phyloP scores from a whole-genome alignment of 2,329 filamentous ascomycete species.

The Tolypocladium cylindrosporum region DNA sequence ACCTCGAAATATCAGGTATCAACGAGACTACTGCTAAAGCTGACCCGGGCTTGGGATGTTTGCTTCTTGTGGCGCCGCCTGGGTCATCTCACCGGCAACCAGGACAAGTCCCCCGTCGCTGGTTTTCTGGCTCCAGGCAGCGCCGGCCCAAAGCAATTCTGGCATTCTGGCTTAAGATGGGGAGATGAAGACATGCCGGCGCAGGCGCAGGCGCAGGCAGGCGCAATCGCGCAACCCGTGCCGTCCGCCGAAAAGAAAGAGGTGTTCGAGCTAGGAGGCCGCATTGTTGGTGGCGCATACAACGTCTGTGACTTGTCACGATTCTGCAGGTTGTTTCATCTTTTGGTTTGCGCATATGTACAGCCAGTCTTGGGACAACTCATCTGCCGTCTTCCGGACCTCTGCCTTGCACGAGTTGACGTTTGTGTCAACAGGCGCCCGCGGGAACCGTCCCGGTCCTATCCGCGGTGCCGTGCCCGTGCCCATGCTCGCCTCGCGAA shows the following conservation, averaged over 20 bases:
- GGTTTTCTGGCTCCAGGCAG: not conserved
- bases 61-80: not conserved
- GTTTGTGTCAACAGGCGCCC: not conserved
- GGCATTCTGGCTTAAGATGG: not conserved
- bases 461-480: not conserved
- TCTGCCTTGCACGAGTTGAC: not conserved
- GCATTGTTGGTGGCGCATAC: constrained; percentile 9
- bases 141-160: not conserved
- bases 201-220: not conserved
- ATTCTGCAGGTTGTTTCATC: constrained; percentile 15
- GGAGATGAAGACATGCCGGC: not conserved
- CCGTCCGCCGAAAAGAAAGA: not conserved
- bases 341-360: not conserved
- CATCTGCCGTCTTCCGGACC: not conserved
- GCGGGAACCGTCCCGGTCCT: not conserved
- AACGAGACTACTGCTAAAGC: not conserved
- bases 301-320: constrained; percentile 17
- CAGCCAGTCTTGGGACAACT: not conserved
- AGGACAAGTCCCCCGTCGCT: not conserved
- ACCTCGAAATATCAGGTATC: not conserved
- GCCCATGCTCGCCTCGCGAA: not conserved
- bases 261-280: not conserved
- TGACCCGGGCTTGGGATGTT: not conserved
- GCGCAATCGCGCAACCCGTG: not conserved
- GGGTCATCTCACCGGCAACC: not conserved